These are phyloP conservation scores for Iris macrosiphon DNA, from an alignment of 106 monocot species.

Conservation along the genomic window DNA sequence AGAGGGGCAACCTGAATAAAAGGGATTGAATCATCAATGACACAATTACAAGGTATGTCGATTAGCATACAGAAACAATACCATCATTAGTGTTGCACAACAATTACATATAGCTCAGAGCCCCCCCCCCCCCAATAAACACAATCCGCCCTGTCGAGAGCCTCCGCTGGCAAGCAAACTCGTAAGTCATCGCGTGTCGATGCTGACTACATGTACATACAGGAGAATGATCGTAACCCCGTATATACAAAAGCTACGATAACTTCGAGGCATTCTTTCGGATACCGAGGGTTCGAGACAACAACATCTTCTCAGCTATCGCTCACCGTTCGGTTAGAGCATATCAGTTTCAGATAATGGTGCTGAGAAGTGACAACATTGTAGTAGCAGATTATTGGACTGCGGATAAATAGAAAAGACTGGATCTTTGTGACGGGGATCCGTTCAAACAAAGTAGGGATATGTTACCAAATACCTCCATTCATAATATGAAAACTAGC, in stretches of 20 bases:
- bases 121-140: not conserved
- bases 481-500: too few relatives aligned
- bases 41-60: constrained; percentile 2
- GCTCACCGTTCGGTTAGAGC: constrained; percentile 72
- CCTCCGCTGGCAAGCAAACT: not conserved
- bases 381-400: too few relatives aligned
- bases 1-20: too few relatives aligned
- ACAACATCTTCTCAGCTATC: too few relatives aligned
- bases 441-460: not conserved
- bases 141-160: not conserved
- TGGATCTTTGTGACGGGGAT: not conserved
- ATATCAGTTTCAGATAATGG: constrained; percentile 92
- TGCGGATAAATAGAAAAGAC: too few relatives aligned
- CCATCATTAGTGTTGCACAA: not conserved
- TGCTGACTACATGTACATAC: not conserved
- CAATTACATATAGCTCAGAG: not conserved
- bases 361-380: too few relatives aligned
- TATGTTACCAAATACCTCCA: too few relatives aligned
- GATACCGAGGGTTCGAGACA: not conserved
- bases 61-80: not conserved
- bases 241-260: not conserved
- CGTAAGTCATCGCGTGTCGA: not conserved
- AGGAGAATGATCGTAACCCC: too few relatives aligned
- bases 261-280: not conserved
- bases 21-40: not conserved